Evolutionary conservation across 2,329 filamentous ascomycete genomes (phyloP).

Genomic region (Pseudopithomyces chartarum): DNA sequence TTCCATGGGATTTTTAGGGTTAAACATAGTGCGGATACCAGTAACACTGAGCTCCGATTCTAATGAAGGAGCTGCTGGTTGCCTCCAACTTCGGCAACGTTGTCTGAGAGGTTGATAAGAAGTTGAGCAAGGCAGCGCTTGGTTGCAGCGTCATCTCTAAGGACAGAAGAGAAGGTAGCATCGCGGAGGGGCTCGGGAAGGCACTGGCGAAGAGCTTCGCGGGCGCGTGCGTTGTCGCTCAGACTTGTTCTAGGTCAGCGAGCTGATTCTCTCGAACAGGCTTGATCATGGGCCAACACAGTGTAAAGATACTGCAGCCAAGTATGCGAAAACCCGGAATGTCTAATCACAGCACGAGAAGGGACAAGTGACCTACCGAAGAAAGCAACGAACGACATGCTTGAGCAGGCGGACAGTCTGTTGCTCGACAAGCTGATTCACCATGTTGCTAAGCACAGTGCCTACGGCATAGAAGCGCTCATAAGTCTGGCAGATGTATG

Average conservation of each 20-base stretch:
- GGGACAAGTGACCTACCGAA: constrained; percentile 72
- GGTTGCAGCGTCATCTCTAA: constrained; percentile 94
- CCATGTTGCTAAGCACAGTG: constrained; percentile 98
- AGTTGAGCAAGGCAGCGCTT: constrained; percentile 98
- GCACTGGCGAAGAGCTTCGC: constrained; percentile 93
- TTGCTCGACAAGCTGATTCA: constrained; percentile 94
- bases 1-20: neutral
- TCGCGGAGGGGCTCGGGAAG: constrained; percentile 98
- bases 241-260: constrained; percentile 61
- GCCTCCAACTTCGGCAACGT: constrained; percentile 63
- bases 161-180: constrained; percentile 93
- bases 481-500: constrained; percentile 98
- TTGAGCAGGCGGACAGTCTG: constrained; percentile 95
- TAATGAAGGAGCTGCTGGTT: constrained; percentile 46
- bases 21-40: neutral
- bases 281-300: neutral
- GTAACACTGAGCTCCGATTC: neutral
- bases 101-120: constrained; percentile 93
- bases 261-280: neutral
- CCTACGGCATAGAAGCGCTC: constrained; percentile 98
- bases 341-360: constrained; percentile 2
- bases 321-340: neutral
- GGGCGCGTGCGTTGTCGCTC: constrained; percentile 93
- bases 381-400: constrained; percentile 96
- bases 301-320: neutral